Base-by-base conservation (phyloP, 441 rosid species). In the Populus hybrid region DNA sequence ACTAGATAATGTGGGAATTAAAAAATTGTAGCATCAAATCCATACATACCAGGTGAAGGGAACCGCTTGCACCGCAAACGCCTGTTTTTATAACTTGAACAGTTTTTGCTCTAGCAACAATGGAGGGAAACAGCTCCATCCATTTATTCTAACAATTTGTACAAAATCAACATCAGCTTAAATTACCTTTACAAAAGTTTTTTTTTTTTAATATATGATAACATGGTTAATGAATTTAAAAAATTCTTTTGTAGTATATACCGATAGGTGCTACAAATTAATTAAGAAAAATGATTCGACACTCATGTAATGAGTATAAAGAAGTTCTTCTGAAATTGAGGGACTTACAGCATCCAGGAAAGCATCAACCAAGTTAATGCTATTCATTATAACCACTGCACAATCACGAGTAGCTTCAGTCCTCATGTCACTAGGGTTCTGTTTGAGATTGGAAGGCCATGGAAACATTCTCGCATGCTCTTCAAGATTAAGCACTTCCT, bases 101-200 rank as follows among this genome's bases (percentile, higher is more conserved):
- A 20, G 92, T 90, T 80, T 88, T 93, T 8, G 96, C 99, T 79
- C 93, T 84, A 40, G 98, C 89, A 68, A 95, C 95, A 24, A 95
- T 87, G n/a, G 98, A 89, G 67, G 97, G 91, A 82, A 95, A 95
- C 82, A 95, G 82, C 50, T 95, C 98, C 80, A 86, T 85, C 99
- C 99, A 95, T 83, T 92, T 94, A 79, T 85, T 89, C 99, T 95
- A 79, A 9, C 33, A 73, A 14, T 21, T 36, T 4, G 6, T 26
- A 29, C 8, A 26, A 53, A 11, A 59, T n/a, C 28, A 11, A 74
- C 33, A 36, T 11, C 38, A 35, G 45, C 14, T 23, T 9, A 42
- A 2, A 7, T 69, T 23, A 36, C 9, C 65, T 63, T 63, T 23
- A 3, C 65, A 63, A 63, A 45, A 5, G 6, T 4, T 3, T 12